Base-by-base conservation (phyloP, 2,329 filamentous ascomycete species). In the Aspergillus pseudoviridinutans region DNA sequence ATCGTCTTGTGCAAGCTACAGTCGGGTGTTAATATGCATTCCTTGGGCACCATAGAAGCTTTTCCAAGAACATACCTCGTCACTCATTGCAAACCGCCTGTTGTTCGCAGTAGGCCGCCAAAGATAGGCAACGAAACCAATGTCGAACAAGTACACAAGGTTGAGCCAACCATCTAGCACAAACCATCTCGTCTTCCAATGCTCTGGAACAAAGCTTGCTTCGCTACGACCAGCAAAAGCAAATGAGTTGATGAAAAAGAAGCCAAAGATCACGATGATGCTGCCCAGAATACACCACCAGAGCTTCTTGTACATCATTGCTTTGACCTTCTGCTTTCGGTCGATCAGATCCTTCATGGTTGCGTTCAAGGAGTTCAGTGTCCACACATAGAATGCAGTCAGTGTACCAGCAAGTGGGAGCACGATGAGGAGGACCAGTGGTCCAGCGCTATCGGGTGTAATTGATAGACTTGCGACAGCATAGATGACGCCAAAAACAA, bases 381-480 rank as follows among this genome's bases (percentile, higher is more conserved):
- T 99, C 94, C 94, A 99, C 60, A 99, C 90, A 75, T 99, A 99
- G 76, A 99, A 99, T 10, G 90, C 92, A 20, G 94, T 99, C 61
- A 99, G 78, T 0, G 94, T 97, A 50, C 86, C 92, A 3, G 93
- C 92, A 24, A 99, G 83, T 0, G 94, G 94, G 17, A 99, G 83
- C 28, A 99, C 92, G 65, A 99, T 92, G 51, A 99, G 86, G 4
- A 99, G 85, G 4, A 99, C 89, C 51, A 97, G 85, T 1, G 92
- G 92, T 0, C 93, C 93, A 54, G 91, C 92, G 65, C 86, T 89
- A 64, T 97, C 93, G 0, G 93, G 93, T 0, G 90, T 92, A 53
- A 97, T 87, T 9, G 94, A 84, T 41, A 99, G 83, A 70, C 90
- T 96, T 1, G 92, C 91, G 61, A 97, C 84, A 12, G 92, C 90